These are phyloP conservation scores for Artemisia argyi DNA, from an alignment of 129 eudicot species.

Conservation along the genomic window DNA sequence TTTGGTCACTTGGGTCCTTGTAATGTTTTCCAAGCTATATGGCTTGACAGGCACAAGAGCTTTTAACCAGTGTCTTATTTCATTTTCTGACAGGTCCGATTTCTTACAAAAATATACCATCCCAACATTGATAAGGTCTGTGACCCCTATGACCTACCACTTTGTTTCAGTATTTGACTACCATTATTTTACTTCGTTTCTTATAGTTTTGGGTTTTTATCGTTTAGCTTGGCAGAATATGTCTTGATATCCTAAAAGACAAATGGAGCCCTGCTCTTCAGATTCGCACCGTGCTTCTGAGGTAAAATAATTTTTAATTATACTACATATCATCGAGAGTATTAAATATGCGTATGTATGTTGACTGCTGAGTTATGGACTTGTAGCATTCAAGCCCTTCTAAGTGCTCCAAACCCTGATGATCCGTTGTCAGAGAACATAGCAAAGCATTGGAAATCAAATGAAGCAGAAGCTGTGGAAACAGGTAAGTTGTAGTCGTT, in stretches of 20 bases:
- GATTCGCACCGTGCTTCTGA: slow-evolving; percentile 54
- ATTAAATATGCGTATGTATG: not conserved
- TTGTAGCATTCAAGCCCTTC: slow-evolving; percentile 51
- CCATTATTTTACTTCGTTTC: slow-evolving; percentile 1
- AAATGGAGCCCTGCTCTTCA: slow-evolving; percentile 68
- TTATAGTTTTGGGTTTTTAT: slow-evolving; percentile 3
- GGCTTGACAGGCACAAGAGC: not conserved
- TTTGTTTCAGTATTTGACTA: slow-evolving; percentile 4
- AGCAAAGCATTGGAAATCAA: slow-evolving; percentile 59
- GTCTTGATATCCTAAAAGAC: slow-evolving; percentile 60
- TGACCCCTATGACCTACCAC: not conserved
- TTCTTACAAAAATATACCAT: slow-evolving; percentile 57
- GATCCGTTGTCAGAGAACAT: slow-evolving; percentile 57
- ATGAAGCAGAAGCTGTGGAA: slow-evolving; percentile 61
- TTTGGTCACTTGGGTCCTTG: too few relatives aligned
- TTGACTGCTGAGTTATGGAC: not conserved
- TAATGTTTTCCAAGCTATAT: too few relatives aligned
- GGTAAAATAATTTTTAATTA: slow-evolving; percentile 27
- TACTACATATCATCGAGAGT: not conserved
- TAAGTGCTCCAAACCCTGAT: slow-evolving; percentile 63
- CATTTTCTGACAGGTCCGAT: slow-evolving; percentile 43
- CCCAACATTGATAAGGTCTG: slow-evolving; percentile 57
- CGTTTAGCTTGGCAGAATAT: slow-evolving; percentile 61
- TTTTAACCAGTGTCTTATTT: not conserved
- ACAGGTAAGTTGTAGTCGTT: slow-evolving; percentile 28